Evolutionary conservation across 106 monocot species (phyloP), one percentile per base, ranked within the genome.

Genomic region (Apostasia shenzhenica): DNA sequence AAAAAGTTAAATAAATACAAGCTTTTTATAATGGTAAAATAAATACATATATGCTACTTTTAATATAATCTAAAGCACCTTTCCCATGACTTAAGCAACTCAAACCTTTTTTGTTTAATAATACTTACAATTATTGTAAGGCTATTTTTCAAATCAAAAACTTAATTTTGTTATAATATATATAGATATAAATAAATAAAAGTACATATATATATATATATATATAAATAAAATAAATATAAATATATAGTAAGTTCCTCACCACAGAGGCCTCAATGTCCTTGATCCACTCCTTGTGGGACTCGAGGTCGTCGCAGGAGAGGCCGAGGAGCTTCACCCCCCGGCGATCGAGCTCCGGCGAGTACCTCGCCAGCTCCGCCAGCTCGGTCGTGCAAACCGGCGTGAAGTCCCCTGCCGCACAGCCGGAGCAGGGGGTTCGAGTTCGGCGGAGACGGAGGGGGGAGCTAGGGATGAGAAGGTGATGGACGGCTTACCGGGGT

Each of bases 341-440:
- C 1, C 84, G 68, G 80, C 79, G 86, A 65, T 80, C 78, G 66
- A 94, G 80, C 76, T 90, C 90, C 1, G 46, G 63, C 2, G 81
- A 69, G 77, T 87, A 79, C 40, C 41, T 11, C 10, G 88, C 88
- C 86, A 86, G 82, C 79, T 72, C 79, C 56, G 76, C 80, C 73
- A 93, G 74, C 77, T 84, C 85, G 45, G 88, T 81, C 13, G 85
- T 93, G 79, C 86, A 93, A 38, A 88, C 86, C 44, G 88, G 92
- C 14, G 88, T 89, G 81, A 93, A 93, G 73, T 93, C 92, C 26
- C 74, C 91, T 90, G 66, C 45, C 26, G 26, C 26, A 26, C 4
- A 12, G 42, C 42, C 38, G 4, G 2, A 3, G 14, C 1, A 13
- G 13, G 9, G 42, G 13, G 2, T 1, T 12, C n/a, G 14, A 1